Percentiles rank a stretch among this genome's conserved stretches.
phyloP scores from a whole-genome alignment of 1,284 basidiomycete species.

The Crepidotus sp. region DNA sequence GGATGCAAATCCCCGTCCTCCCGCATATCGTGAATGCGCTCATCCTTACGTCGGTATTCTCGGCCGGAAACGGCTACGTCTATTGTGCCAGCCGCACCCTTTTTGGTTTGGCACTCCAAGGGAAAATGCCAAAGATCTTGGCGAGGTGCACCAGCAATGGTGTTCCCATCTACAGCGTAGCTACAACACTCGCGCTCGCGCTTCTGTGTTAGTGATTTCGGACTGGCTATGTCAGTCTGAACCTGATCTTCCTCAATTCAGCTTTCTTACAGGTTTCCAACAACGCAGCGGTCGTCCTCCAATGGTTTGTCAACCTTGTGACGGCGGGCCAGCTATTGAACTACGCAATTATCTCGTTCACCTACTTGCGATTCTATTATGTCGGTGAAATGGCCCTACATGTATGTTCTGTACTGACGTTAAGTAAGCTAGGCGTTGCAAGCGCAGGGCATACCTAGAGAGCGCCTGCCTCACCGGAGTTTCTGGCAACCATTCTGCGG shows the following conservation, averaged over 20 bases:
- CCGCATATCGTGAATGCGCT: constrained; percentile 63
- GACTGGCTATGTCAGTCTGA: not conserved
- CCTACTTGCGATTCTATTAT: constrained; percentile 36
- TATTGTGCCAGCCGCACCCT: constrained; percentile 71
- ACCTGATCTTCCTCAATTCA: constrained; percentile 14
- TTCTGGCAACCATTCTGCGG: constrained; percentile 45
- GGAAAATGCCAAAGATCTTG: constrained; percentile 48
- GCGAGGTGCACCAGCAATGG: constrained; percentile 51
- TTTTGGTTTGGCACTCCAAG: constrained; percentile 63
- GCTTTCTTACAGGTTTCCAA: constrained; percentile 41
- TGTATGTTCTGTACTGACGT: not conserved
- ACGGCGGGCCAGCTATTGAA: constrained; percentile 39
- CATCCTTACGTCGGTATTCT: constrained; percentile 60
- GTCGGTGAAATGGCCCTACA: constrained; percentile 23
- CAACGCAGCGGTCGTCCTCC: constrained; percentile 36
- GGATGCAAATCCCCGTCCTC: constrained; percentile 48
- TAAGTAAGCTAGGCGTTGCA: constrained; percentile 42
- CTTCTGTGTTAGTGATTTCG: constrained; percentile 30
- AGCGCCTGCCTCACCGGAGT: constrained; percentile 44
- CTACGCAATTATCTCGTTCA: constrained; percentile 38
- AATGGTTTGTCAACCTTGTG: constrained; percentile 41
- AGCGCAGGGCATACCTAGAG: constrained; percentile 52
- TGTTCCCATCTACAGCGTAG: constrained; percentile 50
- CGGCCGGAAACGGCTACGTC: constrained; percentile 69
- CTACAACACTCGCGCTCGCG: constrained; percentile 29